Evolutionary conservation across 345 rosid genomes (phyloP), one percentile per base, ranked within the genome.

Genomic region (Erucastrum elatum): DNA sequence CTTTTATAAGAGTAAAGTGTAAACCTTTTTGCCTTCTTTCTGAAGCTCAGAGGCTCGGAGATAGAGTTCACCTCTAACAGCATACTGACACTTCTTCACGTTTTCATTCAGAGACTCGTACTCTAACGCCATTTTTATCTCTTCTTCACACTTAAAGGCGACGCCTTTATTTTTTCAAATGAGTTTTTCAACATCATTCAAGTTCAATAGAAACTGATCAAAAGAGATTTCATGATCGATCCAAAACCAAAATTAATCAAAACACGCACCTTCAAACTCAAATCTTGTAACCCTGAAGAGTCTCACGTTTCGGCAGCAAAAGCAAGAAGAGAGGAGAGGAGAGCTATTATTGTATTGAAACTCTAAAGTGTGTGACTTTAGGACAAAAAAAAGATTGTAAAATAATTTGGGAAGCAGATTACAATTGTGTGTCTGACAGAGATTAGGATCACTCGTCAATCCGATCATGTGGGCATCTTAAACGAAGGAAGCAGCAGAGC

Each of bases 11-110:
- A 35, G 41, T 35, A 35, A 65, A 33, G 35, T 1, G 15, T 9
- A 26, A 80, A 94, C 99, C 99, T 87, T 95, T 84, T 93, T 95
- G 82, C 97, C 99, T 86, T 93, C 96, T 87, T 95, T 92, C 75
- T 95, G 99, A 83, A 95, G 99, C 93, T 91, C 94, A 77, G 98
- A 90, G 76, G 99, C 99, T 84, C 99, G 94, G 83, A 95, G 99
- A 78, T 95, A 95, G 81, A 95, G 77, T 87, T 95, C 97, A 4
- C 99, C 99, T 85, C 98, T 86, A 1, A 95, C 97, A 17, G 96
- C 97, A 86, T 93, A 90, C 82, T 95, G 96, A 75, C 90, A 91
- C 86, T 93, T 88, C 94, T 95, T 95, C 84, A 95, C 96, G 46
- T 95, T 93, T 78, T 91, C 94, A 66, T 95, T 95, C 83, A 95